A percentile compares a stretch with the other conserved stretches of the same genome.
These are phyloP conservation scores for Talaromyces thailandensis DNA, from an alignment of 495 filamentous ascomycete species.

Conservation along the genomic window DNA sequence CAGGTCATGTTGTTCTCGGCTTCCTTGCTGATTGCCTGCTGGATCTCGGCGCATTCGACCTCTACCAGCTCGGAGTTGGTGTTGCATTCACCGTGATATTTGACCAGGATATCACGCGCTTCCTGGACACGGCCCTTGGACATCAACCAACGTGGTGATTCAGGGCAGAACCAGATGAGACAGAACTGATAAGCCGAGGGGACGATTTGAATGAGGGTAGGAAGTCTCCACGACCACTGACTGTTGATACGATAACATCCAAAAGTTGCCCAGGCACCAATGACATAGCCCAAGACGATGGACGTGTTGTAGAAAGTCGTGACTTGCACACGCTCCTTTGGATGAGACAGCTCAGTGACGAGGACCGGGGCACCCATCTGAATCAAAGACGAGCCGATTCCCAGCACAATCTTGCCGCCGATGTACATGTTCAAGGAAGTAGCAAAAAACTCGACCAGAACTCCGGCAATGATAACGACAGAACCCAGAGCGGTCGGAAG, in stretches of 20 bases:
- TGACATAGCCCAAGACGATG: slow-evolving; percentile 52
- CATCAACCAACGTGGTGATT: slow-evolving; percentile 36
- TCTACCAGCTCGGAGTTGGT: slow-evolving; percentile 11
- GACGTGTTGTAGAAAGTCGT: slow-evolving; percentile 57
- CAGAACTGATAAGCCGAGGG: slow-evolving; percentile 33
- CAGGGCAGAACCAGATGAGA: slow-evolving; percentile 35
- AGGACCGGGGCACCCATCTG: slow-evolving; percentile 56
- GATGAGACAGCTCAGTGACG: slow-evolving; percentile 53
- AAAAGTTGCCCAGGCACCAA: slow-evolving; percentile 21
- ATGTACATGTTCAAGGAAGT: slow-evolving; percentile 34
- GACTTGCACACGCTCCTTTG: slow-evolving; percentile 54
- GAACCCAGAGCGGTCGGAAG: slow-evolving; percentile 50
- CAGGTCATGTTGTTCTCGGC: slow-evolving; percentile 24
- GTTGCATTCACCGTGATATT: slow-evolving; percentile 20
- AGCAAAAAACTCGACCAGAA: slow-evolving; percentile 43
- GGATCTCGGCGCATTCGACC: slow-evolving; percentile 19
- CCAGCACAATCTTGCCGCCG: slow-evolving; percentile 37
- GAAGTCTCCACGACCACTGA: slow-evolving; percentile 40
- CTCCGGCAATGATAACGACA: slow-evolving; percentile 49
- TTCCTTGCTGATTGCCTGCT: slow-evolving; percentile 19
- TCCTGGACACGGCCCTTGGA: slow-evolving; percentile 24
- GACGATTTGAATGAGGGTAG: slow-evolving; percentile 43
- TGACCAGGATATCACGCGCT: slow-evolving; percentile 23
- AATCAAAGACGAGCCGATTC: slow-evolving; percentile 51
- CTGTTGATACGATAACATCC: slow-evolving; percentile 22